Base-by-base conservation (phyloP, 257 asterid genomes). In the Perilla frutescens region DNA sequence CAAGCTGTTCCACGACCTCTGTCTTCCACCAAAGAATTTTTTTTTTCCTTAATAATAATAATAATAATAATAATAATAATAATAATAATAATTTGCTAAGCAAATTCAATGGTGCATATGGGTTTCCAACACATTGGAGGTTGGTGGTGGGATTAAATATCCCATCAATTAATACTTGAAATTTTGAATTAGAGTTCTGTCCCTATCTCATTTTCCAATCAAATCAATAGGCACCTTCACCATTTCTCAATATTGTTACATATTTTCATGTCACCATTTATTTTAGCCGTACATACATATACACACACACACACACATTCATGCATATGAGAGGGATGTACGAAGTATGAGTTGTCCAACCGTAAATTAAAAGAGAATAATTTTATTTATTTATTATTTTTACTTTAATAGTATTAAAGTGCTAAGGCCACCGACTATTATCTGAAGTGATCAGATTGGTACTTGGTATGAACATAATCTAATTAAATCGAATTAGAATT, bases 71-170 rank as follows among this genome's bases (percentile, higher is more conserved):
- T 44, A n/a, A 8, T 15, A 10, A 45, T 51, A 60, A 14, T 20
- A 20, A 13, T 9, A 31, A 6, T 13, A 40, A 20, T 20, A 54
- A 9, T 44, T 7, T 65, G 56, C 48, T 62, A 76, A 43, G 60
- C 75, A 83, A 76, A 54, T 76, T 63, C 55, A 73, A 71, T 71
- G 85, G 84, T 68, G 77, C 45, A 62, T 44, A 48, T 73, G 72
- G 71, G 58, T 54, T 49, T 72, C 72, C 71, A 73, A 76, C 67
- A 67, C 66, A 45, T 51, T 66, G 77, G 71, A 81, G 66, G 79
- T 83, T 77, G 91, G 83, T 78, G 84, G 77, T 62, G 11, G 49
- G 70, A 82, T 66, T 80, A 79, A 68, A 70, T 74, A 77, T 76
- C 71, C 79, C 83, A 79, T 68, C 77, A 77, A 72, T 44, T 71